Evolutionary conservation across 2,329 filamentous ascomycete species (phyloP).

Genomic region (Diaporthe vaccinii): DNA sequence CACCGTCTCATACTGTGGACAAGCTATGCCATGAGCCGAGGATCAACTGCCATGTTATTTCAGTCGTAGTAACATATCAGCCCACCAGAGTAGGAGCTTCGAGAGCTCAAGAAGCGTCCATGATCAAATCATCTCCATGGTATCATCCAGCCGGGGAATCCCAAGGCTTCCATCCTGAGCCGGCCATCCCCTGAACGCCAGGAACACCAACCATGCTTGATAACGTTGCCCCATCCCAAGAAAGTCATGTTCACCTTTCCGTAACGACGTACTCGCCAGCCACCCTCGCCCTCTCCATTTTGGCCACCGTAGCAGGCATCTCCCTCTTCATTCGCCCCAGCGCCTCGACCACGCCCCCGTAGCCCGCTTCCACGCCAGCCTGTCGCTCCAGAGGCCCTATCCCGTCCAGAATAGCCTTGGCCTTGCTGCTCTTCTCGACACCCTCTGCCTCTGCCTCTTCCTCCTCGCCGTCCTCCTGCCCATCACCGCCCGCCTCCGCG

Average conservation of each 20-base stretch:
- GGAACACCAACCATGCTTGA: constrained; percentile 24
- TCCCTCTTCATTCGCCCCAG: constrained; percentile 68
- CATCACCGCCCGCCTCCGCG: constrained; percentile 31
- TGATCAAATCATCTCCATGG: constrained; percentile 7
- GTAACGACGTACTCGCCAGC: constrained; percentile 70
- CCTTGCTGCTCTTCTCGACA: constrained; percentile 20
- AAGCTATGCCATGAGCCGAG: not conserved
- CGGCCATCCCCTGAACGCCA: constrained; percentile 33
- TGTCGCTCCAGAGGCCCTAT: constrained; percentile 59
- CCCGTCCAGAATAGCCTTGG: constrained; percentile 46
- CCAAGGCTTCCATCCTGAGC: not conserved
- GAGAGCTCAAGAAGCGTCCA: not conserved
- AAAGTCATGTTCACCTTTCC: constrained; percentile 49
- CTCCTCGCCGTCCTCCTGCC: constrained; percentile 34
- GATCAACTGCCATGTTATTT: not conserved
- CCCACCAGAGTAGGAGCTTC: not conserved
- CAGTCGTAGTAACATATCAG: not conserved
- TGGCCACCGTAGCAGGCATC: constrained; percentile 73
- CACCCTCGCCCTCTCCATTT: constrained; percentile 74
- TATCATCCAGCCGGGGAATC: constrained; percentile 24
- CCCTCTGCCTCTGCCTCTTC: constrained; percentile 41
- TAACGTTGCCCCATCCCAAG: not conserved
- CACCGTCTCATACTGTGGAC: not conserved
- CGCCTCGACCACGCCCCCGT: constrained; percentile 62
- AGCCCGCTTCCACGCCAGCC: constrained; percentile 61